Conservation (phyloP, 345 rosid genomes). For the Brassica juncea region DNA sequence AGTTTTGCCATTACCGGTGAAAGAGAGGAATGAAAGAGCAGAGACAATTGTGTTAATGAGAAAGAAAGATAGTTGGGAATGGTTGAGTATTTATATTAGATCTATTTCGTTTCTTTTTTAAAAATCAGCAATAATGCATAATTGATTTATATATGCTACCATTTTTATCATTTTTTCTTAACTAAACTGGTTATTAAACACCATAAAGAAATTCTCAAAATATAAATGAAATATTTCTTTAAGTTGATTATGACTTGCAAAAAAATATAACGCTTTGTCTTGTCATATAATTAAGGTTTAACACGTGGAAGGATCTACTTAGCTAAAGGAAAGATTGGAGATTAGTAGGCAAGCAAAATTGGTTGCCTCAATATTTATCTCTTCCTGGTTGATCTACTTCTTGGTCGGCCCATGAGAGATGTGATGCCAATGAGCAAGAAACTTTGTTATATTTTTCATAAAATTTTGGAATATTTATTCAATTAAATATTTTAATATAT, state of each 20-base stretch:
- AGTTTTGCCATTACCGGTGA: constrained; percentile 37
- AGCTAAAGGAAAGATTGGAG: constrained; percentile 9
- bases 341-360: constrained; percentile 26
- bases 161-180: background rate
- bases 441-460: background rate
- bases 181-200: background rate
- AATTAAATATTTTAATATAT: background rate
- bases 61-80: constrained; percentile 21
- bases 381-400: constrained; percentile 31
- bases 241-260: background rate
- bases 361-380: constrained; percentile 24
- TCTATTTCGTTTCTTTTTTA: background rate
- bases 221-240: background rate
- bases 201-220: background rate
- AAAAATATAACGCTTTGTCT: background rate
- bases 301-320: constrained; percentile 16
- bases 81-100: constrained; percentile 33
- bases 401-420: constrained; percentile 27
- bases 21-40: background rate
- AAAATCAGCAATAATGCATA: background rate
- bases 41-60: constrained; percentile 15
- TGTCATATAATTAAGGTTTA: background rate
- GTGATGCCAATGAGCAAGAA: constrained; percentile 25
- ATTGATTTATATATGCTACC: background rate
- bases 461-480: background rate